Percentiles rank a stretch among this genome's conserved stretches.
phyloP scores from a whole-genome alignment of 2,329 filamentous ascomycete species.

The Pseudogymnoascus sp. region DNA sequence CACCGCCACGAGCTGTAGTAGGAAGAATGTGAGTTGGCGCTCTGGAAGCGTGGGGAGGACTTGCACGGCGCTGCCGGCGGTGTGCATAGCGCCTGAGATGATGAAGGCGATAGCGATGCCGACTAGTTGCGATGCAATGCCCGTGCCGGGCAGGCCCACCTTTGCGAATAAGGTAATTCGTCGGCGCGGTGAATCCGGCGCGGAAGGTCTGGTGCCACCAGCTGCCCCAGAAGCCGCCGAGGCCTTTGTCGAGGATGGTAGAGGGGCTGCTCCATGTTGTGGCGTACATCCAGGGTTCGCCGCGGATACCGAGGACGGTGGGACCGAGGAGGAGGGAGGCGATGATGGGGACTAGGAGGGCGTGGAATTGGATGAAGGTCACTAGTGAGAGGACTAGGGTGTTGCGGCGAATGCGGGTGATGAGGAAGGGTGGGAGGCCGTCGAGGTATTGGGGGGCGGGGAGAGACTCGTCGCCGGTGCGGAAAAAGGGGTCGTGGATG shows the following conservation, averaged over 20 bases:
- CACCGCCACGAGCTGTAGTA: constrained; percentile 61
- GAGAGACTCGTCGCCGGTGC: constrained; percentile 42
- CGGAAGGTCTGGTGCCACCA: constrained; percentile 94
- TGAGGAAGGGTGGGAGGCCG: constrained; percentile 37
- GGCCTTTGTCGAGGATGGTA: constrained; percentile 59
- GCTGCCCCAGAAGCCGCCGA: constrained; percentile 74
- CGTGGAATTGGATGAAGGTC: constrained; percentile 27
- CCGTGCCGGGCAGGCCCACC: constrained; percentile 34
- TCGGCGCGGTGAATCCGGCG: constrained; percentile 59
- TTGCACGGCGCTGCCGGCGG: constrained; percentile 60
- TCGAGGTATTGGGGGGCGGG: constrained; percentile 39
- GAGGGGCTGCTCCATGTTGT: constrained; percentile 46
- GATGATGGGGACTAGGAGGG: constrained; percentile 56
- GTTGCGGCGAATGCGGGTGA: constrained; percentile 50
- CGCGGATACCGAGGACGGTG: constrained; percentile 52
- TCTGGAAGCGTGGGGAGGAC: constrained; percentile 48
- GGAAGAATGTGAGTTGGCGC: constrained; percentile 61
- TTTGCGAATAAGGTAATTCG: constrained; percentile 39
- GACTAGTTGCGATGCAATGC: constrained; percentile 29
- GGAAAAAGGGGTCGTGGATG: constrained; percentile 74
- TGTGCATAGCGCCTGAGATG: constrained; percentile 64
- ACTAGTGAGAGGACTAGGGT: constrained; percentile 52
- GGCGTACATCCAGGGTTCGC: constrained; percentile 55
- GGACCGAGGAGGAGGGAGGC: constrained; percentile 49
- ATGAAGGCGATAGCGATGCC: constrained; percentile 51